Conservation (phyloP, 202 grass and related monocot genomes). For the Setaria viridis region DNA sequence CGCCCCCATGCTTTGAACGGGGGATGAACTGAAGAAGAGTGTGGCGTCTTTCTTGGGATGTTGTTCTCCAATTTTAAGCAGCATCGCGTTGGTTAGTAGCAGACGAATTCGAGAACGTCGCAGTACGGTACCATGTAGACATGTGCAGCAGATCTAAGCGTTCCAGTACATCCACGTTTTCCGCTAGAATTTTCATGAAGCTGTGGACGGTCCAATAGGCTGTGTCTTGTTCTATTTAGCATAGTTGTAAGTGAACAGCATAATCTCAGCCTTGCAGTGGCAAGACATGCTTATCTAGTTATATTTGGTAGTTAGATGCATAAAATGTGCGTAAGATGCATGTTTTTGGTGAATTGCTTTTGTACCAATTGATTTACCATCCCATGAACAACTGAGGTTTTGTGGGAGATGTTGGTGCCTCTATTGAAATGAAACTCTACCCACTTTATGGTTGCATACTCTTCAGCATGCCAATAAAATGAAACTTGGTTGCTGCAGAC, state of each 20-base stretch:
- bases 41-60: neutral
- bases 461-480: constrained; percentile 1
- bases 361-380: neutral
- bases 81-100: neutral
- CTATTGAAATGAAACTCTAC: neutral
- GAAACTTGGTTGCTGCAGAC: neutral
- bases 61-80: constrained; percentile 5
- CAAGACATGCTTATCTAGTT: neutral
- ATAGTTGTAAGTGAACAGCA: neutral
- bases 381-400: neutral
- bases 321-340: neutral
- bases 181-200: neutral
- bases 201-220: neutral
- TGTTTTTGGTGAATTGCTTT: neutral
- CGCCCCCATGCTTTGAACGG: neutral
- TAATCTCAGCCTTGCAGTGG: neutral
- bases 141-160: constrained; percentile 18
- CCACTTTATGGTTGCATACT: neutral
- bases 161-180: neutral
- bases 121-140: neutral
- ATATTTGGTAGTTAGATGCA: neutral
- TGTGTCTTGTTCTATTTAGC: neutral
- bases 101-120: neutral
- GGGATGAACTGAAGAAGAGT: neutral
- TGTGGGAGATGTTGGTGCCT: neutral